A percentile compares a stretch with the other conserved stretches of the same genome.
These are phyloP conservation scores for Physcomitrellopsis africana DNA, from an alignment of 225 moss, liverwort and hornwort genomes.

Conservation along the genomic window DNA sequence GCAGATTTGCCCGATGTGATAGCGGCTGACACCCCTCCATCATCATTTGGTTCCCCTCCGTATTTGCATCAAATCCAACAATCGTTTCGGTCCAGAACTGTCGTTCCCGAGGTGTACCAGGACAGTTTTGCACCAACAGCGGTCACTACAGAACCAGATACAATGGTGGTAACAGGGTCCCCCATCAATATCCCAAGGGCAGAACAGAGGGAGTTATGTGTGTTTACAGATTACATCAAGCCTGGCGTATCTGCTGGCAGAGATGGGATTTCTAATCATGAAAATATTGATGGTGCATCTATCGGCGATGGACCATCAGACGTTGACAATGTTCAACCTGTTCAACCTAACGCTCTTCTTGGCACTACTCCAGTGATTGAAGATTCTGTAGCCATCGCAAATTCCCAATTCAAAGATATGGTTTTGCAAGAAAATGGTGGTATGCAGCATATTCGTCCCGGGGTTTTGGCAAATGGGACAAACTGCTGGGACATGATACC, in stretches of 20 bases:
- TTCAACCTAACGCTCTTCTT: slow-evolving; percentile 21
- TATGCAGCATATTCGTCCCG: slow-evolving; percentile 29
- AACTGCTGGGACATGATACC: slow-evolving; percentile 26
- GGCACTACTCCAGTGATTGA: slow-evolving; percentile 28
- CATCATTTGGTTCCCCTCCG: slow-evolving; percentile 78
- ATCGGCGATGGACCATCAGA: slow-evolving; percentile 25
- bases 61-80: slow-evolving; percentile 62
- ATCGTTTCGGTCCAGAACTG: slow-evolving; percentile 40
- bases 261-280: slow-evolving; percentile 27
- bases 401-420: slow-evolving; percentile 35
- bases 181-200: slow-evolving; percentile 61
- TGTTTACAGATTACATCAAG: slow-evolving; percentile 35
- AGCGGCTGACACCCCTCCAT: slow-evolving; percentile 61
- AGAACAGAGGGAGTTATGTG: slow-evolving; percentile 52
- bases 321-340: slow-evolving; percentile 28
- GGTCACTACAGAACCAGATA: slow-evolving; percentile 34
- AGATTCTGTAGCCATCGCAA: slow-evolving; percentile 34
- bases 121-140: slow-evolving; percentile 42
- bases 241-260: slow-evolving; percentile 30
- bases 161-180: slow-evolving; percentile 44
- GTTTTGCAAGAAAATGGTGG: slow-evolving; percentile 31
- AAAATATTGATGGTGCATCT: slow-evolving; percentile 24
- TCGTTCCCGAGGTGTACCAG: slow-evolving; percentile 31
- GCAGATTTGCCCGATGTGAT: slow-evolving; percentile 67
- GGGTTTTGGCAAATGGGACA: slow-evolving; percentile 22